Evolutionary conservation across 495 filamentous ascomycete genomes (phyloP).

Genomic region (Penicillium malachiteum): DNA sequence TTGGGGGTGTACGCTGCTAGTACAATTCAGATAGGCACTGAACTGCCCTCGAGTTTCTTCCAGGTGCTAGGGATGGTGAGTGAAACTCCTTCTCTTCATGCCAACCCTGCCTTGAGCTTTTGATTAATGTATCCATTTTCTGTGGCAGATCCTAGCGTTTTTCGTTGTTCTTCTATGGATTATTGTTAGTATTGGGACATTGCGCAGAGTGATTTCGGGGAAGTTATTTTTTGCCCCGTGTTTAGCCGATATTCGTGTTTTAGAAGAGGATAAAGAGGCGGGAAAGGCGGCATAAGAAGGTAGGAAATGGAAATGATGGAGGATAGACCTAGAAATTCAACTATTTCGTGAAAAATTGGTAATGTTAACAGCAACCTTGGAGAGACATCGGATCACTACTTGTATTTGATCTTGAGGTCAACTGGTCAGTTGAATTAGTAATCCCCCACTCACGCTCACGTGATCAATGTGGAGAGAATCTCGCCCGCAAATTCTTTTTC

Average conservation of each 20-base stretch:
- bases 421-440: background rate
- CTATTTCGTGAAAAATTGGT: background rate
- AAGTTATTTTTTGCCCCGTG: slow-evolving; percentile 54
- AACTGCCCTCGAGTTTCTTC: slow-evolving; percentile 55
- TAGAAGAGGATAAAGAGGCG: slow-evolving; percentile 18
- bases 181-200: slow-evolving; percentile 44
- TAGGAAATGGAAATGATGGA: background rate
- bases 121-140: background rate
- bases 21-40: slow-evolving; percentile 48
- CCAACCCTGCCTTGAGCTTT: background rate
- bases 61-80: slow-evolving; percentile 48
- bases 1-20: slow-evolving; percentile 54
- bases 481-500: slow-evolving; percentile 3
- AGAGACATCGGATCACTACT: background rate
- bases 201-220: slow-evolving; percentile 42
- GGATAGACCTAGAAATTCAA: no score
- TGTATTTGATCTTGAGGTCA: no score
- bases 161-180: slow-evolving; percentile 53
- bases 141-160: slow-evolving; percentile 45
- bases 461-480: slow-evolving; percentile 21
- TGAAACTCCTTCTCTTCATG: background rate
- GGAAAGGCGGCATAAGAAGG: slow-evolving; percentile 16
- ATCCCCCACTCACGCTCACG: slow-evolving; percentile 16
- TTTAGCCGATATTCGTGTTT: slow-evolving; percentile 39
- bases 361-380: background rate